phyloP scores from a whole-genome alignment of 768 basidiomycete species.

The Tremella yokohamensis region DNA sequence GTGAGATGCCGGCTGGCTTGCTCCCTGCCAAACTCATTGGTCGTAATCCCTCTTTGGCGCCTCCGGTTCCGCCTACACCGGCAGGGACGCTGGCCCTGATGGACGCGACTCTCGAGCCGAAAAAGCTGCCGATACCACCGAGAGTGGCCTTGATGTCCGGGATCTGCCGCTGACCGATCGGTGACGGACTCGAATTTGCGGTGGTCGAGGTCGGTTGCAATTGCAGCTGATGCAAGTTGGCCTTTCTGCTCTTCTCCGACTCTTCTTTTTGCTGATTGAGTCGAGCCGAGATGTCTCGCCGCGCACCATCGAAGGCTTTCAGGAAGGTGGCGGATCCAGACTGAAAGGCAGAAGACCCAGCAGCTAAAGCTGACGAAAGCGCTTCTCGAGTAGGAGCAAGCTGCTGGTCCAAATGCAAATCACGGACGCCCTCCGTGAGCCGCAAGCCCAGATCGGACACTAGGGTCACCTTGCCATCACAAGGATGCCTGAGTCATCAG shows the following conservation, averaged over 20 bases:
- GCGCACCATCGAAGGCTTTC: constrained; percentile 84
- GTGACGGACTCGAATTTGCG: background rate
- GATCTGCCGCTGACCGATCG: constrained; percentile 13
- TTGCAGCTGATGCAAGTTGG: background rate
- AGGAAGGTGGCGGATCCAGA: constrained; percentile 63
- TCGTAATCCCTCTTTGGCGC: constrained; percentile 27
- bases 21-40: constrained; percentile 35
- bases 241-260: constrained; percentile 4
- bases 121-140: constrained; percentile 48
- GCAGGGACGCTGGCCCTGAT: constrained; percentile 16
- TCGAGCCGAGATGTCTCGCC: constrained; percentile 54
- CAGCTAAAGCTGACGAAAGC: constrained; percentile 76
- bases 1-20: background rate
- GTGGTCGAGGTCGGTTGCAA: constrained; percentile 6
- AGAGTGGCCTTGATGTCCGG: constrained; percentile 42
- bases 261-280: constrained; percentile 37
- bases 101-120: constrained; percentile 37
- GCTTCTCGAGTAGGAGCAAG: constrained; percentile 91
- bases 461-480: constrained; percentile 81
- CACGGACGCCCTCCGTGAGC: constrained; percentile 88
- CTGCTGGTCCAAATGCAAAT: constrained; percentile 86
- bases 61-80: background rate
- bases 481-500: constrained; percentile 68
- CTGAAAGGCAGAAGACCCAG: constrained; percentile 70
- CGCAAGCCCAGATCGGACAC: constrained; percentile 89